These are phyloP conservation scores for Ceratorhiza oryzae-sativae DNA, from an alignment of 1,284 basidiomycete genomes.

Conservation along the genomic window DNA sequence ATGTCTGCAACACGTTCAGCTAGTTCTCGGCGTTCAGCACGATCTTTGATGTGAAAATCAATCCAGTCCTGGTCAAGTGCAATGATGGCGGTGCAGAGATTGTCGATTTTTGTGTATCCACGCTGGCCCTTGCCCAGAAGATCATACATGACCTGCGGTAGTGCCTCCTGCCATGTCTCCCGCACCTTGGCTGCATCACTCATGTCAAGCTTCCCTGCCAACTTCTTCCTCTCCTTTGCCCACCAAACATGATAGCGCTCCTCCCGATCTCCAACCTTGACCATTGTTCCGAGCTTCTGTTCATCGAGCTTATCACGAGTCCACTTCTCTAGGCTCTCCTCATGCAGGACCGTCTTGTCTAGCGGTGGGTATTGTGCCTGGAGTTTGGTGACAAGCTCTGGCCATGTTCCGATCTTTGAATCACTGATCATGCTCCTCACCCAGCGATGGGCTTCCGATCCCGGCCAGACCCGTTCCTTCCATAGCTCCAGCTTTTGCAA, in stretches of 20 bases:
- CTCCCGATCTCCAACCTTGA: neutral
- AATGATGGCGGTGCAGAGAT: neutral
- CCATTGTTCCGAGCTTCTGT: neutral
- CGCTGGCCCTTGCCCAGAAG: neutral
- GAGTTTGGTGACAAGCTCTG: neutral
- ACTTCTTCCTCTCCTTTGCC: neutral
- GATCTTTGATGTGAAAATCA: neutral
- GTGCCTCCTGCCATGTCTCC: neutral
- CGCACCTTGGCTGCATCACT: neutral
- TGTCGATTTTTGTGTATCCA: neutral
- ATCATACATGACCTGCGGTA: neutral
- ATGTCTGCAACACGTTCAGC: neutral
- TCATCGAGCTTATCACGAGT: neutral
- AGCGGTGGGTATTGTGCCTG: neutral
- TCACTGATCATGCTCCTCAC: neutral
- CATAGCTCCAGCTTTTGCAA: neutral
- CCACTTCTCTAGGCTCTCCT: neutral
- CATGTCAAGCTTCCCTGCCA: neutral
- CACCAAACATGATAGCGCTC: neutral
- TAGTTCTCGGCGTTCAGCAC: neutral
- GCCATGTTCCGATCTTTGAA: neutral
- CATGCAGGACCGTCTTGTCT: neutral
- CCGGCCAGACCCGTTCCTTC: neutral
- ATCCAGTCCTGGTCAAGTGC: neutral
- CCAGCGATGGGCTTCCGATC: neutral